Evolutionary conservation across 2,329 filamentous ascomycete species (phyloP), one percentile per base, ranked within the genome.

Genomic region (Aspergillus quadricinctus): DNA sequence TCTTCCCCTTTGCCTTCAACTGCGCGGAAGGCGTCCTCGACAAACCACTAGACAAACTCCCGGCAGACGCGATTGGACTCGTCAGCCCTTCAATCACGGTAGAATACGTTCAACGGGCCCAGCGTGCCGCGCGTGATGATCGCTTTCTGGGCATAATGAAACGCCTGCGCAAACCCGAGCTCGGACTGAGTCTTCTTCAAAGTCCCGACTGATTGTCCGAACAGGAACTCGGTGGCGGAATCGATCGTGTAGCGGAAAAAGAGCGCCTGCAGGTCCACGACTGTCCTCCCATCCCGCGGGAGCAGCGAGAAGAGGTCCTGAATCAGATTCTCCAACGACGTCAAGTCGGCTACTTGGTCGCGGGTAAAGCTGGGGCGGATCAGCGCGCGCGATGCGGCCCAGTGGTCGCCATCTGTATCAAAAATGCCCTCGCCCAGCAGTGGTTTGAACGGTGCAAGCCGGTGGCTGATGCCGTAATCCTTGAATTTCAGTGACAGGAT

Each of bases 161-260:
- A 78, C 6, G 69, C 68, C 41, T 73, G 63, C 0, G 70, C 66
- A 57, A 78, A 78, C 6, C 54, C 53, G 6, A 40, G 27, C 41
- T 54, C 49, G 14, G 48, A 49, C 7, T 35, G 53, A 21, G 3
- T 10, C 29, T 54, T 59, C 50, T 21, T 71, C 35, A 83, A 64
- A 14, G 77, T 78, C 58, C 78, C 72, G 3, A 80, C 79, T 51
- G 79, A 83, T 49, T 83, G 76, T 6, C 87, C 87, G 49, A 89
- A 86, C 4, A 90, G 72, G 61, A 89, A 88, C 48, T 87, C 84
- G 0, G 86, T 89, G 0, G 86, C 84, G 0, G 84, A 82, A 58
- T 89, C 86, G 19, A 89, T 77, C 0, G 86, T 88, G 65, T 88
- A 78, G 53, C 81, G 79, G 65, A 88, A 88, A 65, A 88, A 86